phyloP scores from a whole-genome alignment of 2,329 filamentous ascomycete genomes.

The Zymoseptoria passerinii region DNA sequence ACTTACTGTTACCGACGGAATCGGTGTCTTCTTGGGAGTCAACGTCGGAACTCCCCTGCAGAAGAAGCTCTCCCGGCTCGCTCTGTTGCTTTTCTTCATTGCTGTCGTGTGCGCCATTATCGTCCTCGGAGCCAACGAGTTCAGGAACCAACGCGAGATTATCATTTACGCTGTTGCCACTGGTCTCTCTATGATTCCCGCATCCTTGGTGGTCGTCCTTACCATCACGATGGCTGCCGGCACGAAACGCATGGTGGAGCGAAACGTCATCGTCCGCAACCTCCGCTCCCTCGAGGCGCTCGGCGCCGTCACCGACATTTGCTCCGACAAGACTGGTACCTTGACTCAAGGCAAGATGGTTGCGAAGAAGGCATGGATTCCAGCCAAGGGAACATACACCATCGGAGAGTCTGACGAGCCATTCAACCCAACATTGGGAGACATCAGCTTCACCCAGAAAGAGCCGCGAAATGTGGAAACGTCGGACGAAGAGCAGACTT shows the following conservation, averaged over 20 bases:
- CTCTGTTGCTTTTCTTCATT: slow-evolving; percentile 67
- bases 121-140: slow-evolving; percentile 54
- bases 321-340: slow-evolving; percentile 39
- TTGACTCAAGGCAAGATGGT: slow-evolving; percentile 50
- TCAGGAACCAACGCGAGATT: slow-evolving; percentile 46
- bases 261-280: slow-evolving; percentile 57
- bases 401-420: slow-evolving; percentile 49
- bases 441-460: slow-evolving; percentile 39
- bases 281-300: slow-evolving; percentile 57
- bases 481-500: slow-evolving; percentile 12
- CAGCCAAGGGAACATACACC: slow-evolving; percentile 50
- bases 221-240: slow-evolving; percentile 43
- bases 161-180: slow-evolving; percentile 57
- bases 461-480: slow-evolving; percentile 16
- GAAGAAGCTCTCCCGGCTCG: slow-evolving; percentile 75
- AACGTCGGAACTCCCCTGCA: slow-evolving; percentile 74
- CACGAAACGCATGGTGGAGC: slow-evolving; percentile 51
- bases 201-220: slow-evolving; percentile 34
- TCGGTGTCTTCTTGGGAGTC: slow-evolving; percentile 57
- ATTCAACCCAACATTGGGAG: slow-evolving; percentile 51
- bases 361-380: slow-evolving; percentile 53
- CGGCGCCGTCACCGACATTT: slow-evolving; percentile 30
- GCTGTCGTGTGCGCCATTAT: slow-evolving; percentile 62
- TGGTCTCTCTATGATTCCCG: slow-evolving; percentile 53
- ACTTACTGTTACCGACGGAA: slow-evolving; percentile 47